phyloP scores from a whole-genome alignment of 2,329 filamentous ascomycete species.

The Penicillium aurantiogriseum region DNA sequence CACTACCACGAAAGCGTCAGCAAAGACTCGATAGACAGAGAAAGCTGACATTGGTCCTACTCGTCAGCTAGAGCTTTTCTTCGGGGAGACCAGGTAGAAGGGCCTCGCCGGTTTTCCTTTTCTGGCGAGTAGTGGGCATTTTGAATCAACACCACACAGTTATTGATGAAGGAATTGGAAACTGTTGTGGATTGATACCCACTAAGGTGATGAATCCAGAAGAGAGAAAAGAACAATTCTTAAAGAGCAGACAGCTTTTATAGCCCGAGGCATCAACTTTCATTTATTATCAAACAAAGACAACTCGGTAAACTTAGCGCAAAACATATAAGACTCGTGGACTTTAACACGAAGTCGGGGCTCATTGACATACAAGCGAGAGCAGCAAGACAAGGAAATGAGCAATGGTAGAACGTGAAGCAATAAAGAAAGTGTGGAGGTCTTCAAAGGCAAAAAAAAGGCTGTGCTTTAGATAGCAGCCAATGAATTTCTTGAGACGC shows the following conservation, averaged over 20 bases:
- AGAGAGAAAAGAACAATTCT: not conserved
- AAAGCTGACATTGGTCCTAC: not conserved
- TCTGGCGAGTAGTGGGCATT: not conserved
- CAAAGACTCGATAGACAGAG: not conserved
- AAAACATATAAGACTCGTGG: not conserved
- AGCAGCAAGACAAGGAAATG: not conserved
- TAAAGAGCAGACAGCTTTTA: not conserved
- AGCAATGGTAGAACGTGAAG: not conserved
- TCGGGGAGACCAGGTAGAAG: not conserved
- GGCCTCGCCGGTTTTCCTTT: not conserved
- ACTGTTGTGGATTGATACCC: not conserved
- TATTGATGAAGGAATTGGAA: too few relatives aligned
- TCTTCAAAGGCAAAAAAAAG: not conserved
- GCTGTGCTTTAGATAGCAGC: not conserved
- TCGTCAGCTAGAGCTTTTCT: not conserved
- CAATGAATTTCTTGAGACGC: not conserved
- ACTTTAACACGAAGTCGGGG: not conserved
- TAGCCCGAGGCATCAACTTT: not conserved
- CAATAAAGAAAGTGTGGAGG: not conserved
- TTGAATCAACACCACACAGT: not conserved
- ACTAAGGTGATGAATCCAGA: too few relatives aligned
- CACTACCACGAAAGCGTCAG: not conserved
- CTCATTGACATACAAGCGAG: too few relatives aligned
- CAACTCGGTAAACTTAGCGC: not conserved
- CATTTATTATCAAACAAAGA: not conserved